phyloP scores from a whole-genome alignment of 2,329 filamentous ascomycete species.

The Pyricularia pennisetigena region DNA sequence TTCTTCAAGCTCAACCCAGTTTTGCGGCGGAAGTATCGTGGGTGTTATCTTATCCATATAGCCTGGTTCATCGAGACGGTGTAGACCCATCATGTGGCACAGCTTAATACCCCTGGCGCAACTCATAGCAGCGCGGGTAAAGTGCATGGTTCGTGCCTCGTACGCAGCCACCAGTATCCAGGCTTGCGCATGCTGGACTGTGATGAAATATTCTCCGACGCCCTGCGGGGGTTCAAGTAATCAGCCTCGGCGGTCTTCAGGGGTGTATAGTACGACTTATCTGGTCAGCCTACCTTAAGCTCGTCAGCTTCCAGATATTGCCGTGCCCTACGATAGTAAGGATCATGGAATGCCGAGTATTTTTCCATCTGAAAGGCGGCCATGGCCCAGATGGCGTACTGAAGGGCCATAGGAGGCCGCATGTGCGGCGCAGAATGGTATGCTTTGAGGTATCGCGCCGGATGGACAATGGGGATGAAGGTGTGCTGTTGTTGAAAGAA shows the following conservation, averaged over 20 bases:
- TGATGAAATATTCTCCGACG: slow-evolving; percentile 70
- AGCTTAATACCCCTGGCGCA: slow-evolving; percentile 61
- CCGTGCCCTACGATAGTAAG: slow-evolving; percentile 73
- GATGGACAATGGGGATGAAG: slow-evolving; percentile 69
- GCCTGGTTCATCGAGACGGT: slow-evolving; percentile 59
- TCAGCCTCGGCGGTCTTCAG: not conserved
- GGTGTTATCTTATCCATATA: slow-evolving; percentile 54
- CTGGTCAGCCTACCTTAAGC: slow-evolving; percentile 48
- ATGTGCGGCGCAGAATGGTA: slow-evolving; percentile 63
- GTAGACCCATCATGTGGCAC: slow-evolving; percentile 75
- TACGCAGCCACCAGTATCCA: slow-evolving; percentile 68
- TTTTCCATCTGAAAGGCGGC: slow-evolving; percentile 63
- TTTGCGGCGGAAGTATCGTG: slow-evolving; percentile 59
- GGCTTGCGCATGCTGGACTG: slow-evolving; percentile 68
- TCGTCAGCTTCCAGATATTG: slow-evolving; percentile 80
- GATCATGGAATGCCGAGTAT: slow-evolving; percentile 60
- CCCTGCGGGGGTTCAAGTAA: slow-evolving; percentile 30
- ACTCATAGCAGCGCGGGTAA: slow-evolving; percentile 79
- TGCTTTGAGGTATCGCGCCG: slow-evolving; percentile 61
- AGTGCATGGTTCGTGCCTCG: slow-evolving; percentile 78
- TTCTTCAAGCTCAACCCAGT: slow-evolving; percentile 72
- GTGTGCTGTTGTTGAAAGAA: slow-evolving; percentile 71
- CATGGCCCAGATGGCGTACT: slow-evolving; percentile 83
- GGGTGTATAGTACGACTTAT: not conserved
- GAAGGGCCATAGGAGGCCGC: slow-evolving; percentile 71